These are phyloP conservation scores for Beta vulgaris DNA, from an alignment of 148 eudicot genomes.

Conservation along the genomic window DNA sequence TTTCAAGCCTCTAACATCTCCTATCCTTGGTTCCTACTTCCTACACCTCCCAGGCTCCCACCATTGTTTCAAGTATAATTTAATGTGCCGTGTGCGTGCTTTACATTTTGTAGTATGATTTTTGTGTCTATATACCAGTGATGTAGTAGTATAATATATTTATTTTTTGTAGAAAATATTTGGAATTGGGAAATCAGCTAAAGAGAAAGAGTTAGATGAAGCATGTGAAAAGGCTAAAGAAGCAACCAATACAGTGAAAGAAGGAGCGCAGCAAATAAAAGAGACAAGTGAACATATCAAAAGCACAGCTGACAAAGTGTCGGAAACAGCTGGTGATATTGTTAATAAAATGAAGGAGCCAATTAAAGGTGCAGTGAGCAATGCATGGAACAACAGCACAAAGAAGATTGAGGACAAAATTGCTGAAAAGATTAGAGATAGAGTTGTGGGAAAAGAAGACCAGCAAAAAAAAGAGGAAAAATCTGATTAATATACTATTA, in stretches of 20 bases:
- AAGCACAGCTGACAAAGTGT: slow-evolving; percentile 27
- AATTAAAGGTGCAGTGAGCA: slow-evolving; percentile 24
- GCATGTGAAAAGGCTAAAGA: slow-evolving; percentile 41
- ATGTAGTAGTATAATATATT: too few relatives aligned
- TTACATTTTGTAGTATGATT: too few relatives aligned
- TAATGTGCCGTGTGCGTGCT: too few relatives aligned
- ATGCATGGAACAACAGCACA: slow-evolving; percentile 24
- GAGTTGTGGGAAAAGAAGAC: slow-evolving; percentile 23
- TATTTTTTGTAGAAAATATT: slow-evolving; percentile 15
- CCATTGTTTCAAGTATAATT: too few relatives aligned
- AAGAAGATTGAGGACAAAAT: slow-evolving; percentile 36
- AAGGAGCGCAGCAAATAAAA: slow-evolving; percentile 45
- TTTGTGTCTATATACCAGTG: too few relatives aligned
- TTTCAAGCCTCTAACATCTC: too few relatives aligned
- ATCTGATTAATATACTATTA: neutral
- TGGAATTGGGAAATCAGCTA: slow-evolving; percentile 25
- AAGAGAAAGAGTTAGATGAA: slow-evolving; percentile 43
- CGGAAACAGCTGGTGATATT: slow-evolving; percentile 25
- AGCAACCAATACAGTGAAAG: slow-evolving; percentile 50
- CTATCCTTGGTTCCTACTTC: too few relatives aligned
- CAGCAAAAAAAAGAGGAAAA: slow-evolving; percentile 4
- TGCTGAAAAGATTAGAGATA: slow-evolving; percentile 35
- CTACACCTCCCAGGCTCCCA: too few relatives aligned
- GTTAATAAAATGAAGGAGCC: slow-evolving; percentile 29
- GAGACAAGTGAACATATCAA: slow-evolving; percentile 34